Percentiles rank a stretch among this genome's conserved stretches.
phyloP scores from a whole-genome alignment of 2,329 filamentous ascomycete genomes.

The Beauveria brongniartii region DNA sequence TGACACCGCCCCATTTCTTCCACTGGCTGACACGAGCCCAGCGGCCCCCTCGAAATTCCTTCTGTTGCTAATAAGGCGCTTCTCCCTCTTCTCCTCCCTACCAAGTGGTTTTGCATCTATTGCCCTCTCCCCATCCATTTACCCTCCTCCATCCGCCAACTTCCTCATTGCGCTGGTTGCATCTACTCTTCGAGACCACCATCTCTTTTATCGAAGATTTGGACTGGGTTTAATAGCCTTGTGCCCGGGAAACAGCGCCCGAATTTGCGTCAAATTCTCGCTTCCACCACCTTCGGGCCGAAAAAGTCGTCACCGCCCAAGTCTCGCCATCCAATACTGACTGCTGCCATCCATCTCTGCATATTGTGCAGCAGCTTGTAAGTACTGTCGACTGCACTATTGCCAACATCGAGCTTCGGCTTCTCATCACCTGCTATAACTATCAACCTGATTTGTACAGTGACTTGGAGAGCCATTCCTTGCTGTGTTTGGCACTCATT shows the following conservation, averaged over 20 bases:
- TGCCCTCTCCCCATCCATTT: constrained; percentile 14
- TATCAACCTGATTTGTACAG: neutral
- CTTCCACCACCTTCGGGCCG: constrained; percentile 1
- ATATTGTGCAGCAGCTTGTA: neutral
- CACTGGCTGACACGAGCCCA: constrained; percentile 3
- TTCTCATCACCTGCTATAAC: neutral
- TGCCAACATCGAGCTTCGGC: neutral
- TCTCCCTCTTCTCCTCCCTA: constrained; percentile 16
- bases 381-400: neutral
- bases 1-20: constrained; percentile 12
- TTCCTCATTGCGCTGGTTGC: constrained; percentile 3
- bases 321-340: neutral
- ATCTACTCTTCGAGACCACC: neutral
- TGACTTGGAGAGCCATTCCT: no score
- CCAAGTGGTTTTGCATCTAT: constrained; percentile 14
- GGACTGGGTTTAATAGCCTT: neutral
- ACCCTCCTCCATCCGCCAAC: constrained; percentile 12
- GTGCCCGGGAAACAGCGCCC: neutral
- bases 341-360: neutral
- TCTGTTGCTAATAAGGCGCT: constrained; percentile 13
- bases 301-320: constrained; percentile 8
- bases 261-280: constrained; percentile 3
- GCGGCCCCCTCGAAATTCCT: constrained; percentile 17
- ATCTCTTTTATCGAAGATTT: neutral
- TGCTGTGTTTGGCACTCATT: no score